These are phyloP conservation scores for Arthrobotrys entomopaga DNA, from an alignment of 2,329 filamentous ascomycete genomes.

Conservation along the genomic window DNA sequence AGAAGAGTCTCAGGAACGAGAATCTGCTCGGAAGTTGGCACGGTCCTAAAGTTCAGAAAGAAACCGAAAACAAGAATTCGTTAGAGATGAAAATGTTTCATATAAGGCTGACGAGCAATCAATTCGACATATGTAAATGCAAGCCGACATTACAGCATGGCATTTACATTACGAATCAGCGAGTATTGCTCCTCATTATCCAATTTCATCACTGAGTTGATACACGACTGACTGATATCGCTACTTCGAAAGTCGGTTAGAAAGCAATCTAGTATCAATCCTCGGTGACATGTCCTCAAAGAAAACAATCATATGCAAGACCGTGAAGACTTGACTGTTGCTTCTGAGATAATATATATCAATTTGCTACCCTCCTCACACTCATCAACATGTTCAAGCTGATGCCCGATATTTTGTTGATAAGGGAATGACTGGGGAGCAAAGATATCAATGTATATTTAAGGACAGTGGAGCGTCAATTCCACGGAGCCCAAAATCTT, in stretches of 20 bases:
- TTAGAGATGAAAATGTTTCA: constrained; percentile 56
- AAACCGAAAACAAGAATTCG: constrained; percentile 46
- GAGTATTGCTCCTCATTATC: constrained; percentile 28
- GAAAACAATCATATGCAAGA: background rate
- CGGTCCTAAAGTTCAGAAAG: constrained; percentile 72
- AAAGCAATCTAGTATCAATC: background rate
- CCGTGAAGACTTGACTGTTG: background rate
- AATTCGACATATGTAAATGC: constrained; percentile 19
- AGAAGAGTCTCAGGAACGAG: constrained; percentile 98
- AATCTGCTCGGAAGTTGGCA: constrained; percentile 93
- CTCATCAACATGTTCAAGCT: no score
- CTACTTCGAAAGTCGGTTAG: background rate
- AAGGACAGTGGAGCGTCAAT: constrained; percentile 19
- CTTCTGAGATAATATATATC: constrained; percentile 11
- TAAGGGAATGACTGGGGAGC: no score
- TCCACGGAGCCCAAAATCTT: constrained; percentile 27
- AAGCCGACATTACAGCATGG: background rate
- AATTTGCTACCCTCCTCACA: no score
- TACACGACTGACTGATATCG: background rate
- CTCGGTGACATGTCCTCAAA: constrained; percentile 41
- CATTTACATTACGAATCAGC: constrained; percentile 3
- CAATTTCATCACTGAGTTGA: constrained; percentile 49
- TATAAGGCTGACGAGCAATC: constrained; percentile 26
- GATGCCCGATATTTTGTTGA: no score
- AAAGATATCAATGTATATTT: constrained; percentile 32